A percentile compares a stretch with the other conserved stretches of the same genome.
Conservation (phyloP, 352 stramenopile species). For the Phytophthora fragariaefolia region DNA sequence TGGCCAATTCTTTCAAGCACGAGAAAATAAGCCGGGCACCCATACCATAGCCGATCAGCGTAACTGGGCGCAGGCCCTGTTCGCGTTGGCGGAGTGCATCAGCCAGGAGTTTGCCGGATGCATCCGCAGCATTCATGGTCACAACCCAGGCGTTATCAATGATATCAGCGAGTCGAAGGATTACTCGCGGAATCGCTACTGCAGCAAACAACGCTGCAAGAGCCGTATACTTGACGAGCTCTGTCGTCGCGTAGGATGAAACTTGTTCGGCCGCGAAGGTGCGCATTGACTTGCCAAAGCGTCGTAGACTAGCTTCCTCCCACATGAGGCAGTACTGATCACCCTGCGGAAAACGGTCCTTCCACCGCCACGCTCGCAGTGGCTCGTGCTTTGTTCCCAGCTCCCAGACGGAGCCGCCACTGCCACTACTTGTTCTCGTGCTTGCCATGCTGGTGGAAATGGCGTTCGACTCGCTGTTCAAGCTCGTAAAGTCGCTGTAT, state of each 20-base stretch:
- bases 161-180: constrained; percentile 73
- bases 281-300: constrained; percentile 84
- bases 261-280: constrained; percentile 78
- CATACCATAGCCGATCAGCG: constrained; percentile 90
- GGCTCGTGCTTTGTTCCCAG: constrained; percentile 38
- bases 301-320: constrained; percentile 74
- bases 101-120: constrained; percentile 79
- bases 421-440: constrained; percentile 7
- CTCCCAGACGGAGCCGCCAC: constrained; percentile 35
- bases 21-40: constrained; percentile 90
- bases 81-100: constrained; percentile 67
- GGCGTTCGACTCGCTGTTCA: constrained; percentile 45
- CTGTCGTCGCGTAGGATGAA: constrained; percentile 64
- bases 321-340: constrained; percentile 86
- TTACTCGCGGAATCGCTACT: constrained; percentile 71
- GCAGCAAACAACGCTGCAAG: constrained; percentile 79
- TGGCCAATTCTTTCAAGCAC: constrained; percentile 88
- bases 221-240: constrained; percentile 82
- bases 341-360: constrained; percentile 80
- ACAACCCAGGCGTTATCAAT: constrained; percentile 90
- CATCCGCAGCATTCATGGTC: constrained; percentile 77
- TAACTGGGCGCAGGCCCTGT: constrained; percentile 86
- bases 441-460: constrained; percentile 34
- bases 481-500: constrained; percentile 38
- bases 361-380: constrained; percentile 83